Conservation (phyloP, 352 stramenopile species). For the Phytophthora nicotianae region DNA sequence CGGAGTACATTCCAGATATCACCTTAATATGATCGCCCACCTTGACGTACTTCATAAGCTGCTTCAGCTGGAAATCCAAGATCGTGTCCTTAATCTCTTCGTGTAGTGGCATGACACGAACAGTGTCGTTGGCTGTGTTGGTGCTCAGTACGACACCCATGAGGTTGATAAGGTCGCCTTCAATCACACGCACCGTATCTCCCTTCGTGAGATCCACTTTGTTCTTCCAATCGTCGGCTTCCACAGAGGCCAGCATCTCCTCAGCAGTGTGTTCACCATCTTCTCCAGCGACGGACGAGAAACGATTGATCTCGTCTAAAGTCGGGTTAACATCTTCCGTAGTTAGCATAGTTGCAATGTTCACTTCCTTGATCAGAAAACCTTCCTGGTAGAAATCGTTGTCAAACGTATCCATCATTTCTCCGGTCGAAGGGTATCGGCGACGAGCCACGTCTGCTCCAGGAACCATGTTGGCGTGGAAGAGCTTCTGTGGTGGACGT, state of each 20-base stretch:
- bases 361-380: conserved; percentile 89
- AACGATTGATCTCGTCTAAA: conserved; percentile 91
- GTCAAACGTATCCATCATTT: conserved; percentile 91
- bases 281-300: conserved; percentile 63
- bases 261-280: conserved; percentile 74
- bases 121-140: conserved; percentile 88
- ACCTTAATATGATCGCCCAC: conserved; percentile 94
- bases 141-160: conserved; percentile 90
- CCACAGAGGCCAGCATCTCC: conserved; percentile 71
- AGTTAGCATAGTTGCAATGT: conserved; percentile 85
- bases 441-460: conserved; percentile 66
- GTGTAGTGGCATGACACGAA: conserved; percentile 89
- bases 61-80: conserved; percentile 88
- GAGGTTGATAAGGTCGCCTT: conserved; percentile 89
- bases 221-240: conserved; percentile 89
- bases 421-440: conserved; percentile 69
- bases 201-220: conserved; percentile 90
- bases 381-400: conserved; percentile 90
- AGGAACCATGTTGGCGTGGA: conserved; percentile 73
- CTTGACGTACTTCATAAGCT: conserved; percentile 92
- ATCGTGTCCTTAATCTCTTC: conserved; percentile 93
- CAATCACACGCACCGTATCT: conserved; percentile 88
- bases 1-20: conserved; percentile 88
- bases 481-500: conserved; percentile 85
- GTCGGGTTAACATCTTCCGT: conserved; percentile 87